Base-by-base conservation (phyloP, 1,284 basidiomycete species). In the Pseudozyma pruni region DNA sequence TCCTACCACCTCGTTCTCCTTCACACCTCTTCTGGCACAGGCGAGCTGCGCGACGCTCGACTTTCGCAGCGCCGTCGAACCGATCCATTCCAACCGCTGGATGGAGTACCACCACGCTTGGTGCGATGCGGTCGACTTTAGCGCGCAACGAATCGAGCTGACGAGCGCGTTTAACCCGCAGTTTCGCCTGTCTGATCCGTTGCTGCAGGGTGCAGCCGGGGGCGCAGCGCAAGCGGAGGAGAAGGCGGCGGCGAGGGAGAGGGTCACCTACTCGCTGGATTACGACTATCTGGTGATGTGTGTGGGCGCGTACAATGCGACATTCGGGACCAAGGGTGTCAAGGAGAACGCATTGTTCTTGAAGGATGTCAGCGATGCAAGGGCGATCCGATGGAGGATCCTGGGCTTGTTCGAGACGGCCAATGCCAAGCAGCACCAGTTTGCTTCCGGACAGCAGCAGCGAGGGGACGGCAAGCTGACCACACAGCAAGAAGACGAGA, bases 231-330 rank as follows among this genome's bases (percentile, higher is more conserved):
- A n/a, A n/a, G n/a, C n/a, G n/a, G n/a, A n/a, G n/a, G 5, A 51
- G 32, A 22, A 17, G 32, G 17, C 6, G 11, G 22, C n/a, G 16
- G 23, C 4, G 11, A 8, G 27, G 17, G 49, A 17, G 9, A 7
- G 44, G 23, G 29, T 19, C 2, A 45, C 19, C 33, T 78, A 72
- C 17, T 31, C 45, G 17, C 25, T 78, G 2, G 27, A 41, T 3
- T 78, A 67, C 76, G 92, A 94, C 83, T 91, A 90, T 81, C 86
- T 95, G 7, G 88, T 94, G 41, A 88, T 94, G 50, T 88, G 90
- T 2, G 91, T 92, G 1, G 93, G 93, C 0, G 89, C 90, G 48
- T 93, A 94, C 82, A 89, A 88, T 1, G 91, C 92, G 75, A 93
- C 84, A 0, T 87, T 86, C 56, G 89, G 89, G 57, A 84, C 86